phyloP scores from a whole-genome alignment of 176 grass and related monocot genomes.

The Canna indica region DNA sequence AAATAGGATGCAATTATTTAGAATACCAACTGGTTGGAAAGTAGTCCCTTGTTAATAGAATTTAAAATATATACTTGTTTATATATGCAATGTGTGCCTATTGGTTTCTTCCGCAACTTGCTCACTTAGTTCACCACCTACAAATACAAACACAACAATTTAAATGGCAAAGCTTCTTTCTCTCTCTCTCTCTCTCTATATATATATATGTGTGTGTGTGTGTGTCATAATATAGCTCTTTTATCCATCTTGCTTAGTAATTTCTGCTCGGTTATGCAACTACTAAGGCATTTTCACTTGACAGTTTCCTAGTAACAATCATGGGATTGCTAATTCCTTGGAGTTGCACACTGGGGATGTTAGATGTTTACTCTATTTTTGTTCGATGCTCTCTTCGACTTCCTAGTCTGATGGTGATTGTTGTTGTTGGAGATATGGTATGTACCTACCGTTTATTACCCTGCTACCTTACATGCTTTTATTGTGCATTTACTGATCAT shows the following conservation, averaged over 20 bases:
- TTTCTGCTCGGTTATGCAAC: background rate
- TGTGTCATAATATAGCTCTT: no score
- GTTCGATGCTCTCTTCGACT: conserved; percentile 48
- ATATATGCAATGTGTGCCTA: no score
- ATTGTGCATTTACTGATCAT: background rate
- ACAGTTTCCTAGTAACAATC: conserved; percentile 7
- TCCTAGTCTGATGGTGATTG: conserved; percentile 57
- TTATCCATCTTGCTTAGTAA: background rate
- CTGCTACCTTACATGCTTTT: background rate
- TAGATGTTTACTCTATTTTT: conserved; percentile 61
- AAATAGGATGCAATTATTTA: no score
- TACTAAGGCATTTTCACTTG: background rate
- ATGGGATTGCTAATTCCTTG: conserved; percentile 7
- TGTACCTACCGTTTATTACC: background rate
- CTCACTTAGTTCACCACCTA: background rate
- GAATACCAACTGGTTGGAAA: background rate
- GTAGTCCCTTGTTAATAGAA: background rate
- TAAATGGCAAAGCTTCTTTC: background rate
- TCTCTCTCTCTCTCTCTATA: no score
- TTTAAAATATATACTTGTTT: no score
- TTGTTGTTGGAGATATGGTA: conserved; percentile 67
- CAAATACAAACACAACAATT: background rate
- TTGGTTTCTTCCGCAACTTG: background rate
- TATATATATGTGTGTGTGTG: no score
- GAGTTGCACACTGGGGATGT: background rate